Evolutionary conservation across 345 rosid genomes (phyloP), one percentile per base, ranked within the genome.

Genomic region (Populus euphratica): DNA sequence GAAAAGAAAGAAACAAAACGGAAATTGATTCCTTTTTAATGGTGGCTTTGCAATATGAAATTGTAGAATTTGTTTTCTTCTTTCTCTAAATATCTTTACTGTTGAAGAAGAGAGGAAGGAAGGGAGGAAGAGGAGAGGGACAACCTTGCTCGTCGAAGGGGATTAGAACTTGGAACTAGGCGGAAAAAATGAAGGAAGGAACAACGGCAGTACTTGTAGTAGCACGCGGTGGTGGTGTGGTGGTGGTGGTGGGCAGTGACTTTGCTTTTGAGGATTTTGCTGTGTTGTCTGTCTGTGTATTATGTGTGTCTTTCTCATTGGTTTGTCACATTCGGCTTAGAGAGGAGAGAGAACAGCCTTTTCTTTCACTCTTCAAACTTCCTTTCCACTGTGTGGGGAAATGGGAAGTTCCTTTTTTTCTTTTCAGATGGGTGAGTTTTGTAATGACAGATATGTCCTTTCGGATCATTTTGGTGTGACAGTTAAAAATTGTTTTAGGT

Each of bases 281-380:
- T 68, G 35, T 67, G 73, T 25, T 75, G 75, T 65, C 44, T 69
- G 44, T 20, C 33, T 29, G 73, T 44, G 49, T 64, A 29, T 35
- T 43, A 47, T 23, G 73, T 78, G 81, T 68, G 35, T 73, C 20
- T 47, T 78, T 86, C 65, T 81, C 80, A 83, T 86, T 84, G 89
- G 88, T 33, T 81, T 81, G 83, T 88, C 86, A 65, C 84, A 84
- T 81, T 85, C 80, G 80, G 54, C 82, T 76, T 25, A 54, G 20
- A 33, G 64, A 33, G 21, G 41, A 25, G 44, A 68, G 38, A 79
- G 21, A 29, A 12, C 3, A 20, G 81, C 16, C 50, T 73, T 68
- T 44, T 76, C 29, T 47, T 78, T 72, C 43, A 67, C 78, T 72
- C 44, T 59, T 50, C 20, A 6, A 18, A 52, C 23, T 8, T 20